A percentile compares a stretch with the other conserved stretches of the same genome.
These are phyloP conservation scores for Casuarina glauca DNA, from an alignment of 306 rosid genomes.

Conservation along the genomic window DNA sequence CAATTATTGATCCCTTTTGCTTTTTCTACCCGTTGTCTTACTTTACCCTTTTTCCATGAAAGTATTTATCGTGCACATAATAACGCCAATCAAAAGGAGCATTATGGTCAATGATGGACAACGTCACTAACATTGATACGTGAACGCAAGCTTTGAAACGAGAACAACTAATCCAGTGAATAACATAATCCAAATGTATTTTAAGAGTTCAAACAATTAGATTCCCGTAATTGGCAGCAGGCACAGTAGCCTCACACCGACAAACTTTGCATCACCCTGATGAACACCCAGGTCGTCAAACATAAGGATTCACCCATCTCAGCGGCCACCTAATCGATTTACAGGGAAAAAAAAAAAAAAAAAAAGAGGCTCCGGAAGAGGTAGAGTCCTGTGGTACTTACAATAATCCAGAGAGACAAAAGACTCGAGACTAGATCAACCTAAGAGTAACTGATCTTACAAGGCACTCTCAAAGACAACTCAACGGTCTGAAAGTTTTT, in stretches of 20 bases:
- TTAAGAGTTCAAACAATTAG: too few species aligned
- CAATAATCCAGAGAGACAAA: too few species aligned
- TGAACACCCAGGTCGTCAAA: too few species aligned
- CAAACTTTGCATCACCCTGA: not conserved
- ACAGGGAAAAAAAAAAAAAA: too few species aligned
- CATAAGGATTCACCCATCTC: too few species aligned
- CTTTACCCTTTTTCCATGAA: constrained; percentile 11
- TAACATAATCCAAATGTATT: not conserved
- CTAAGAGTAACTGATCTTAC: too few species aligned
- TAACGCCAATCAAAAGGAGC: not conserved
- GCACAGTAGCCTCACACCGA: not conserved
- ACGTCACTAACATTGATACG: not conserved
- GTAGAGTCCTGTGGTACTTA: too few species aligned
- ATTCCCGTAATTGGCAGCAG: not conserved
- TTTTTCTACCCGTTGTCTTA: constrained; percentile 12
- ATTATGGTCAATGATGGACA: constrained; percentile 2
- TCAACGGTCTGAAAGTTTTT: too few species aligned
- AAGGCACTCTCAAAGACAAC: too few species aligned
- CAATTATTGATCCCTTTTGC: constrained; percentile 29
- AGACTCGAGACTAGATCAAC: too few species aligned
- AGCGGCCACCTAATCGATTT: too few species aligned
- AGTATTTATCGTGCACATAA: constrained; percentile 2
- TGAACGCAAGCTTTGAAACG: not conserved
- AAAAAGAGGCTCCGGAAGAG: too few species aligned
- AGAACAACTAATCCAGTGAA: not conserved